phyloP scores from a whole-genome alignment of 2,329 filamentous ascomycete genomes.

The Hymenoscyphus occultus region DNA sequence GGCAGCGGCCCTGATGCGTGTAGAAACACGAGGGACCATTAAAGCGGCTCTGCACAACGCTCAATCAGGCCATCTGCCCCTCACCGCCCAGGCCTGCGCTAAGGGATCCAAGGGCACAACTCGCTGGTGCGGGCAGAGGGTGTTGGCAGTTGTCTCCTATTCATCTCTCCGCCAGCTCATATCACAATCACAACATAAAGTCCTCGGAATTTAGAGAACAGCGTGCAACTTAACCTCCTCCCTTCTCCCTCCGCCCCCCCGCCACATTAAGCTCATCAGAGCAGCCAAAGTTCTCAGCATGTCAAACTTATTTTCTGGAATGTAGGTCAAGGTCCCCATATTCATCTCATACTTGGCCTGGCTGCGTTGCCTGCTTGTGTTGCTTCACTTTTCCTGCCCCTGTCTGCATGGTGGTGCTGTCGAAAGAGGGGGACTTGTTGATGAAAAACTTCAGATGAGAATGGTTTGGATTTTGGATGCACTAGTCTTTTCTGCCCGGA shows the following conservation, averaged over 20 bases:
- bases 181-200: constrained; percentile 4
- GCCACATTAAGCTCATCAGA: not conserved
- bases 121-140: not conserved
- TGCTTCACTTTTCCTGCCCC: not conserved
- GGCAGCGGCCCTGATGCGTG: not conserved
- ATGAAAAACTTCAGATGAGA: not conserved
- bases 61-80: not conserved
- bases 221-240: not conserved
- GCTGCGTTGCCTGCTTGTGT: not conserved
- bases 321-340: constrained; percentile 29
- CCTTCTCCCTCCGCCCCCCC: not conserved
- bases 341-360: not conserved
- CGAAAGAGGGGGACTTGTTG: not conserved
- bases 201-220: constrained; percentile 3
- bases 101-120: not conserved
- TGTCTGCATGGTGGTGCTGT: not conserved
- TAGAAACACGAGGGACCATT: not conserved
- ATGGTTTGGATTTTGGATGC: not conserved
- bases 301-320: constrained; percentile 39
- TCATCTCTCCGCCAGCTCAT: constrained; percentile 3
- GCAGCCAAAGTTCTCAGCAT: constrained; percentile 20
- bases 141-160: constrained; percentile 5
- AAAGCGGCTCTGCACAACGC: not conserved
- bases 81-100: constrained; percentile 5
- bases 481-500: not conserved